phyloP scores from a whole-genome alignment of 805 yeast genomes.

The Starmerella cellae region DNA sequence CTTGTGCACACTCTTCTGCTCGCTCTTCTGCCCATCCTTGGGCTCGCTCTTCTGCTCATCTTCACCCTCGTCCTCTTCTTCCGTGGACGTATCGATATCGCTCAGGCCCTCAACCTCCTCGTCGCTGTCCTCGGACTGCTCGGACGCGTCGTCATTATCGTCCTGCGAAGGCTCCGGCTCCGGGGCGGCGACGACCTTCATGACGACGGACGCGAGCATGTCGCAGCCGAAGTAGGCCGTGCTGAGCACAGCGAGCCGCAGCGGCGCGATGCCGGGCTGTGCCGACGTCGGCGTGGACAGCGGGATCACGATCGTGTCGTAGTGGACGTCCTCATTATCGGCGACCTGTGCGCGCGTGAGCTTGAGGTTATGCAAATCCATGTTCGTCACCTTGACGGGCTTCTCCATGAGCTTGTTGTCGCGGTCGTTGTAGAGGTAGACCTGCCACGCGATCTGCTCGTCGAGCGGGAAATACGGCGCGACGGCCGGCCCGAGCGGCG shows the following conservation, averaged over 20 bases:
- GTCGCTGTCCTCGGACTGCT: slow-evolving; percentile 30
- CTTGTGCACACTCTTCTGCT: too few species aligned
- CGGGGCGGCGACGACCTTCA: slow-evolving; percentile 43
- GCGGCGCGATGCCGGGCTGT: slow-evolving; percentile 47
- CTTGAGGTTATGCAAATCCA: slow-evolving; percentile 43
- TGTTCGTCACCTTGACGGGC: slow-evolving; percentile 35
- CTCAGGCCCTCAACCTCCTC: slow-evolving; percentile 32
- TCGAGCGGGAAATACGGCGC: slow-evolving; percentile 67
- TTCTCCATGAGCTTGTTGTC: slow-evolving; percentile 54
- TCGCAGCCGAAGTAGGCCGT: slow-evolving; percentile 75
- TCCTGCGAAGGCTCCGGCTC: slow-evolving; percentile 33
- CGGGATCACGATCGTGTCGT: slow-evolving; percentile 67
- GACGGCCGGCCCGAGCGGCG: slow-evolving; percentile 49
- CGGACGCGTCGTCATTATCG: slow-evolving; percentile 27
- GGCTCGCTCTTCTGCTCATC: too few species aligned
- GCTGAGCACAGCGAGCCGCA: slow-evolving; percentile 57
- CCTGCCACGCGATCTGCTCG: slow-evolving; percentile 46
- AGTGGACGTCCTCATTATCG: slow-evolving; percentile 30
- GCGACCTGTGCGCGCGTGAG: slow-evolving; percentile 38
- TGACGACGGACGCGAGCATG: slow-evolving; percentile 50
- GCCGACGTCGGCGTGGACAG: slow-evolving; percentile 68
- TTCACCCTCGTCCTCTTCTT: slow-evolving; percentile 36
- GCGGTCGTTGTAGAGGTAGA: slow-evolving; percentile 53
- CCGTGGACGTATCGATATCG: slow-evolving; percentile 53
- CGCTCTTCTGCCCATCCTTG: too few species aligned